Conservation (phyloP, 2,329 filamentous ascomycete genomes). For the Neonectria faginata region DNA sequence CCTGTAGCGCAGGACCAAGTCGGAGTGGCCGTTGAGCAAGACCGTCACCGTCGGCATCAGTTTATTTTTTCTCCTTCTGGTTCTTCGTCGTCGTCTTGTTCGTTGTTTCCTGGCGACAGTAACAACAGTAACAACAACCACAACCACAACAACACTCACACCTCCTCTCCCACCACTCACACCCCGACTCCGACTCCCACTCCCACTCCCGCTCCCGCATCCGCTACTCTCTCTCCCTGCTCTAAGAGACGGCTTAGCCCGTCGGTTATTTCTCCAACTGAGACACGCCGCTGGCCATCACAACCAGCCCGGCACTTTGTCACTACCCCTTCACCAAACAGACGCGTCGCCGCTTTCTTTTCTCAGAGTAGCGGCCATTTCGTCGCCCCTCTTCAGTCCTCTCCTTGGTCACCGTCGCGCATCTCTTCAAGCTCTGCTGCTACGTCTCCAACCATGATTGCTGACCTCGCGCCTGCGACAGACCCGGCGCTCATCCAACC, state of each 20-base stretch:
- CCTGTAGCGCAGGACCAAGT: conserved; percentile 31
- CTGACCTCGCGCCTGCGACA: conserved; percentile 55
- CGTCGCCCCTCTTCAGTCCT: conserved; percentile 33
- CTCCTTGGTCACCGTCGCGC: conserved; percentile 22
- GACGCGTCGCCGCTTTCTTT: conserved; percentile 37
- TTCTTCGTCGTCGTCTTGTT: conserved; percentile 46
- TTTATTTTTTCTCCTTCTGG: conserved; percentile 35
- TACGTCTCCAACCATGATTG: conserved; percentile 40
- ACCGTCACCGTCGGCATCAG: conserved; percentile 19
- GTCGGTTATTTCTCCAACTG: conserved; percentile 40
- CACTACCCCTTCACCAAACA: conserved; percentile 35
- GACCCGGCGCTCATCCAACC: conserved; percentile 69
- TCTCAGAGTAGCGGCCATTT: conserved; percentile 41
- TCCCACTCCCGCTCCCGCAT: conserved; percentile 22
- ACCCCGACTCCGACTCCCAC: conserved; percentile 22
- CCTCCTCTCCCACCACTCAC: conserved; percentile 27
- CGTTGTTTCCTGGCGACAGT: conserved; percentile 44
- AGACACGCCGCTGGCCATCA: conserved; percentile 40
- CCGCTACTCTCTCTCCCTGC: conserved; percentile 28
- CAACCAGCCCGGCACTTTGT: conserved; percentile 35
- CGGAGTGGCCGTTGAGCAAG: conserved; percentile 29
- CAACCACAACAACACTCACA: not conserved
- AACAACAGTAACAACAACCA: not conserved
- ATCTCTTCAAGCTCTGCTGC: conserved; percentile 17
- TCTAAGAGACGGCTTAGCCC: conserved; percentile 36